Evolutionary conservation across 2,329 filamentous ascomycete species (phyloP).

Genomic region (Leptographium galeiforme): DNA sequence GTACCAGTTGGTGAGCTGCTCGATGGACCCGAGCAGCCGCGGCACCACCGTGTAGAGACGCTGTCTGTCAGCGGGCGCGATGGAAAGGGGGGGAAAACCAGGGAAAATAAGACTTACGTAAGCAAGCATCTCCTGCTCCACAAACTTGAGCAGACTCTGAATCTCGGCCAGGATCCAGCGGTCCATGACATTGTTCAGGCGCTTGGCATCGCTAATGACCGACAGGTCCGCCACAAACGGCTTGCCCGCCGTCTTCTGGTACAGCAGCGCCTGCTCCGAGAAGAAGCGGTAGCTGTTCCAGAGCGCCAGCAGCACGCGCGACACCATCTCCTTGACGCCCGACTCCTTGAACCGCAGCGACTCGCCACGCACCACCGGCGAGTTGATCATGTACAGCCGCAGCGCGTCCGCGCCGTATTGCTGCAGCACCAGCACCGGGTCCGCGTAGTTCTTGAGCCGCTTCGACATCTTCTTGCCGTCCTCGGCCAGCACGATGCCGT

Average conservation of each 20-base stretch:
- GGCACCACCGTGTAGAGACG: slow-evolving; percentile 84
- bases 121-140: slow-evolving; percentile 73
- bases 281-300: slow-evolving; percentile 99
- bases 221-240: slow-evolving; percentile 69
- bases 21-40: slow-evolving; percentile 67
- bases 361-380: slow-evolving; percentile 83
- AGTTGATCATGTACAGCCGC: slow-evolving; percentile 92
- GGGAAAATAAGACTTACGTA: no score
- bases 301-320: slow-evolving; percentile 76
- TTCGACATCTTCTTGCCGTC: slow-evolving; percentile 98
- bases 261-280: slow-evolving; percentile 68
- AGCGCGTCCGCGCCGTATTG: slow-evolving; percentile 87
- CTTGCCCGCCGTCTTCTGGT: slow-evolving; percentile 72
- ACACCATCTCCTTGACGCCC: slow-evolving; percentile 89
- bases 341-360: slow-evolving; percentile 81
- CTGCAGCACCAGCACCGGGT: slow-evolving; percentile 69
- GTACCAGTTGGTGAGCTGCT: slow-evolving; percentile 86
- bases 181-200: slow-evolving; percentile 74
- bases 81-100: no score
- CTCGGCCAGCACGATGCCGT: slow-evolving; percentile 37
- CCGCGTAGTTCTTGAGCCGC: slow-evolving; percentile 89
- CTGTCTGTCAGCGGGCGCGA: neutral
- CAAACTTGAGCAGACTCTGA: slow-evolving; percentile 80
- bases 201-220: slow-evolving; percentile 16
- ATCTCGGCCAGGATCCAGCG: slow-evolving; percentile 88